Evolutionary conservation across 1,284 basidiomycete genomes (phyloP), one percentile per base, ranked within the genome.

Genomic region (Lignosus rhinocerotis): DNA sequence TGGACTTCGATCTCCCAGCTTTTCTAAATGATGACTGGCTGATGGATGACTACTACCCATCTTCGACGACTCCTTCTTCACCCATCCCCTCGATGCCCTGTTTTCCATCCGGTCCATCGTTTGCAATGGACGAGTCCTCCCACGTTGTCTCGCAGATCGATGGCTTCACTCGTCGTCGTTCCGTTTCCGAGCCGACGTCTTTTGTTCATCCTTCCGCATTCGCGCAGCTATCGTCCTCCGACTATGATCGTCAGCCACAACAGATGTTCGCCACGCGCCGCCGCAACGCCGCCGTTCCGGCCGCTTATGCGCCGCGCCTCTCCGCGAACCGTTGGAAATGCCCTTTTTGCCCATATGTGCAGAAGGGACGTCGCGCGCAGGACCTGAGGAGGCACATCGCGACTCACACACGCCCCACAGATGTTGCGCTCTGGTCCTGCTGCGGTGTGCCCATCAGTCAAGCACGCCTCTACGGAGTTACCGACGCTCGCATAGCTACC

Each of bases 331-430:
- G 31, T 6, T 41, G 53, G 39, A 34, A 49, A 9, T 55, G 53
- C 25, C 53, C 53, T 6, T 17, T 42, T 31, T 55, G 53, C 47
- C 25, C 39, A 39, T 55, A 55, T 39, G 39, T 42, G 36, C 53
- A 48, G 47, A 41, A 42, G n/a, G 38, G 53, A 3, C 53, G 53
- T 33, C 53, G 53, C 25, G 36, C 30, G 34, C 46, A 49, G 19
- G 53, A 55, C 32, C 47, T 55, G 38, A 48, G 33, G 8, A 46
- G 53, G 2, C 53, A 55, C 53, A 49, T 55, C 19, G 47, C 33
- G 6, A 55, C 53, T 6, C 53, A 55, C 14, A 49, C 30, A 21
- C 46, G 47, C 5, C 47, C 53, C 21, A n/a, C 34, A 17, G 39
- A 43, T 19, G 53, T 55, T 19, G 17, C 46, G 6, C 39, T 42